phyloP scores from a whole-genome alignment of 345 rosid species.

The Hibiscus syriacus region DNA sequence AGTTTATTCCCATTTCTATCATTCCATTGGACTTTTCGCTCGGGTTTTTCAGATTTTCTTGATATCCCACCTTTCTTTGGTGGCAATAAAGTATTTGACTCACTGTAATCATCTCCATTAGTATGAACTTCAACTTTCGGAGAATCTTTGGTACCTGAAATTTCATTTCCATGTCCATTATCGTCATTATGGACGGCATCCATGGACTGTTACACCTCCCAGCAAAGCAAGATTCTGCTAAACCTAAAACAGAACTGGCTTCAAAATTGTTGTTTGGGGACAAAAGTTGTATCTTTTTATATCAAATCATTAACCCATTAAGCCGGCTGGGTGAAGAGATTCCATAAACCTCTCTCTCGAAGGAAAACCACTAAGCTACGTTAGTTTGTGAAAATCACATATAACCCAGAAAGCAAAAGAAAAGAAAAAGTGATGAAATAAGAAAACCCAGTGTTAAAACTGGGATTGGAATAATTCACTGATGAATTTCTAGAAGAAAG shows the following conservation, averaged over 20 bases:
- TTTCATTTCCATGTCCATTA: background rate
- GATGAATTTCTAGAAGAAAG: too few relatives aligned
- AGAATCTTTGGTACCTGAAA: background rate
- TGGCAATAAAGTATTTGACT: conserved; percentile 42
- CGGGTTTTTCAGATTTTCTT: conserved; percentile 41
- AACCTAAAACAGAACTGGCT: background rate
- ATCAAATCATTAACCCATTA: background rate
- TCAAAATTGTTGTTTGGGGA: background rate
- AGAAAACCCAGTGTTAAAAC: too few relatives aligned
- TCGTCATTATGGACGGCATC: background rate
- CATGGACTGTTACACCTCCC: background rate
- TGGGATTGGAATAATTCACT: too few relatives aligned
- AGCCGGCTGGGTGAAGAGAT: too few relatives aligned
- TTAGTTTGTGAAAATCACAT: too few relatives aligned
- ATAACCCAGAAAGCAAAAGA: too few relatives aligned
- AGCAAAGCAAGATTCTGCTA: background rate
- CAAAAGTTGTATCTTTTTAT: background rate
- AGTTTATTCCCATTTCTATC: conserved; percentile 79
- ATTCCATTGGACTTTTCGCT: conserved; percentile 88
- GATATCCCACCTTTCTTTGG: conserved; percentile 66
- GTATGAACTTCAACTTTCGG: background rate
- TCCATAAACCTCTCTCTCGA: too few relatives aligned
- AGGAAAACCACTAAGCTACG: too few relatives aligned
- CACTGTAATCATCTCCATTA: background rate
- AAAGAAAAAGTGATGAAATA: too few relatives aligned